Evolutionary conservation across 139 green algal species (phyloP), one percentile per base, ranked within the genome.

Genomic region (Micromonas pusilla): DNA sequence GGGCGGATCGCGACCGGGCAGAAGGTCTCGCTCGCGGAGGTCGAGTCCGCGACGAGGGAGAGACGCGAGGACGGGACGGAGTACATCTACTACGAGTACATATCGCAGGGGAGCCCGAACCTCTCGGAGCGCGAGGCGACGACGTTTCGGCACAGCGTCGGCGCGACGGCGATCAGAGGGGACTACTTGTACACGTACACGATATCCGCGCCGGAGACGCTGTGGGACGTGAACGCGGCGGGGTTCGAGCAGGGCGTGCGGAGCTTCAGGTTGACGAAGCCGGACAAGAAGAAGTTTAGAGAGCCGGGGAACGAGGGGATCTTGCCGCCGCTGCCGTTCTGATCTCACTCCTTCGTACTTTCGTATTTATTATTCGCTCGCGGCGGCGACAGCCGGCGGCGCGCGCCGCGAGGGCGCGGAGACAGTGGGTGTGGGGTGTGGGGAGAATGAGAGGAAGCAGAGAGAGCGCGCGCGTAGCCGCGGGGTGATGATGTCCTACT

Each of bases 1-100:
- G 88, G 82, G 0, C 84, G 92, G 20, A 75, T 91, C 2, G 89
- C 91, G 5, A 85, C 75, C 0, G 92, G 92, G 0, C 91, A 96
- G 83, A 86, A 89, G 13, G 82, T 93, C 25, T 84, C 86, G 5
- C 86, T 96, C 9, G 89, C 89, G 33, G 84, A 85, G 23, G 85
- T 96, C 26, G 88, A 95, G 84, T 79, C 79, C 63, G 79, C 79
- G 5, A 75, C 84, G 4, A 60, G 38, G 52, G 37, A 66, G 37
- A 32, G 19, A 0, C 52, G 28, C 13, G 37, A 63, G 20, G 33
- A 73, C 6, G 68, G 68, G 1, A 71, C 53, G 2, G 52, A 28
- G 31, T 94, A 91, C 87, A 93, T 73, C 26, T 80, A 92, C 57
- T 96, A 93, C 71, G 92, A 96, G 82, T 90, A 94, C 81, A 71